Conservation (phyloP, 192 early-diverging fungal genomes). For the Coemansia sp. region DNA sequence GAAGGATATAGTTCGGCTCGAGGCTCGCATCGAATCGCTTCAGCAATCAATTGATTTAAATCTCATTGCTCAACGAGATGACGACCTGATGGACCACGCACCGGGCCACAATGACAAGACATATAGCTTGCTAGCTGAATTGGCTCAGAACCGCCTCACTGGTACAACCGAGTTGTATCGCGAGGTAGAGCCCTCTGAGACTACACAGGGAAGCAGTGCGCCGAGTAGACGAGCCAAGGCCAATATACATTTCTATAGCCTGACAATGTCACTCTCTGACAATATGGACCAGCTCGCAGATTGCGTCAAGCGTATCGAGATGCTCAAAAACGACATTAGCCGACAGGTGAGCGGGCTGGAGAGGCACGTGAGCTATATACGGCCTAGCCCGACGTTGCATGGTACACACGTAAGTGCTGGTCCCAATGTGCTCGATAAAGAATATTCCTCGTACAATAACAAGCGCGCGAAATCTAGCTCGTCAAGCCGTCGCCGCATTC, state of each 20-base stretch:
- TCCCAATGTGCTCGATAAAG: not conserved
- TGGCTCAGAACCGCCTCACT: not conserved
- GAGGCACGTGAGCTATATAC: not conserved
- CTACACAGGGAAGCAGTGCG: not conserved
- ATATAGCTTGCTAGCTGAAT: not conserved
- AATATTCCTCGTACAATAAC: not conserved
- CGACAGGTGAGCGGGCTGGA: conserved; percentile 18
- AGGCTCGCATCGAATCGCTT: conserved; percentile 24
- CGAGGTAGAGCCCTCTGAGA: not conserved
- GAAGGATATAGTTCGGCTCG: conserved; percentile 27
- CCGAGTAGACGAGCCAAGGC: not conserved
- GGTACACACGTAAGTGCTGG: not conserved
- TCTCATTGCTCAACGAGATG: not conserved
- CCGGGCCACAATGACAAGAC: not conserved
- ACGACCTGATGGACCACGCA: not conserved
- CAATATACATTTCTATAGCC: conserved; percentile 1
- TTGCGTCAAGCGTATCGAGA: conserved; percentile 36
- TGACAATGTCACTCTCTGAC: conserved; percentile 17
- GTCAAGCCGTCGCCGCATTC: conserved; percentile 13
- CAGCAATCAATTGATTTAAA: conserved; percentile 12
- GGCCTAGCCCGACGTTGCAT: not conserved
- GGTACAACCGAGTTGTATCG: not conserved
- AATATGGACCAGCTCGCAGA: conserved; percentile 25
- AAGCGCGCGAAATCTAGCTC: not conserved
- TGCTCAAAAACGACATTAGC: conserved; percentile 24